phyloP scores from a whole-genome alignment of 768 basidiomycete genomes.

The Serendipita vermifera region DNA sequence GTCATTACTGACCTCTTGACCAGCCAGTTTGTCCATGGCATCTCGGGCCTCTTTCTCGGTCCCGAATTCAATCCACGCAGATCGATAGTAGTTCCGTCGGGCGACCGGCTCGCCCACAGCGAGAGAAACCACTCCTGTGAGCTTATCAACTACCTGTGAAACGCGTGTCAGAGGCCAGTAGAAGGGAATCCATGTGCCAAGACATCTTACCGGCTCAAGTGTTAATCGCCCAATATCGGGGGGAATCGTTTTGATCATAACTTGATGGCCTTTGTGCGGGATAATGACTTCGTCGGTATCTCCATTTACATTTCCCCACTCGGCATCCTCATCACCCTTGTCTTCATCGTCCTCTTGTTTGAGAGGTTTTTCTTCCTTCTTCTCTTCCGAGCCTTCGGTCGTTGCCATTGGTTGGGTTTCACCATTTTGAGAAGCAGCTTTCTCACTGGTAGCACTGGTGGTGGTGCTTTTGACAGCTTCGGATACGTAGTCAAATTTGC shows the following conservation, averaged over 20 bases:
- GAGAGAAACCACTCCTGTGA: slow-evolving; percentile 76
- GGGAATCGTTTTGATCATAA: slow-evolving; percentile 94
- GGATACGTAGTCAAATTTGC: slow-evolving; percentile 77
- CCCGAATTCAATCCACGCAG: slow-evolving; percentile 89
- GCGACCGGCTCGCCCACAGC: slow-evolving; percentile 85
- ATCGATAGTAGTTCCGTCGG: slow-evolving; percentile 87
- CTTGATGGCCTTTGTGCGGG: slow-evolving; percentile 69
- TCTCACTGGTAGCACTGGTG: slow-evolving; percentile 40
- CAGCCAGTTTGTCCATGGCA: slow-evolving; percentile 61
- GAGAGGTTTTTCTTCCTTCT: not conserved
- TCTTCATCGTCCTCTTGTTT: slow-evolving; percentile 1
- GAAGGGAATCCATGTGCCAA: not conserved
- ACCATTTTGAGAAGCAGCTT: not conserved
- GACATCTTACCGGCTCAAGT: slow-evolving; percentile 63
- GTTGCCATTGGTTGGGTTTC: not conserved
- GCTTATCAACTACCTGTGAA: slow-evolving; percentile 54
- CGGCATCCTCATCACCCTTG: not conserved
- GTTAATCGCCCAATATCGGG: slow-evolving; percentile 83
- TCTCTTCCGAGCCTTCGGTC: not conserved
- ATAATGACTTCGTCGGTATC: slow-evolving; percentile 47
- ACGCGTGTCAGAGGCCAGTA: slow-evolving; percentile 11
- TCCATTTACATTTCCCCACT: not conserved
- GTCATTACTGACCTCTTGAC: slow-evolving; percentile 55
- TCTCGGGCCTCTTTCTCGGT: slow-evolving; percentile 51
- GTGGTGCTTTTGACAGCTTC: slow-evolving; percentile 17